Percentiles rank a stretch among this genome's conserved stretches.
Evolutionary conservation across 768 basidiomycete genomes (phyloP).

Genomic region (Serendipita indica): DNA sequence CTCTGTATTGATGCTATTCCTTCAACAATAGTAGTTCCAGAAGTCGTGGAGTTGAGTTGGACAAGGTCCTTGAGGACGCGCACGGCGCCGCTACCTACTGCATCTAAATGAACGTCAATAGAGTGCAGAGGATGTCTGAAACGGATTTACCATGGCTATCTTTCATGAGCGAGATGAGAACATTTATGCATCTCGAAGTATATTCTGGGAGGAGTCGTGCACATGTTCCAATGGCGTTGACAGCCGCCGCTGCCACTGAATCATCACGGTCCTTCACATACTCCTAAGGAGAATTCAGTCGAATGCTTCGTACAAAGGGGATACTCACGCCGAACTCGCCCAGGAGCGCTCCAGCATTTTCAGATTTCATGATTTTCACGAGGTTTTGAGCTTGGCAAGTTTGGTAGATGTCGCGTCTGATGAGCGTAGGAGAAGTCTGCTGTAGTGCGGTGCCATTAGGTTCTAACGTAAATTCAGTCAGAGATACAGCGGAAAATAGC

Average conservation of each 20-base stretch:
- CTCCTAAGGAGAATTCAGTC: conserved; percentile 34
- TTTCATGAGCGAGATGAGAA: conserved; percentile 67
- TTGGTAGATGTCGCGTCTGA: conserved; percentile 56
- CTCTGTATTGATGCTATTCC: conserved; percentile 15
- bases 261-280: conserved; percentile 71
- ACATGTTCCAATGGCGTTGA: conserved; percentile 65
- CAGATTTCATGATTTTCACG: conserved; percentile 43
- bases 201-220: conserved; percentile 55
- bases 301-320: not conserved
- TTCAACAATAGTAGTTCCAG: not conserved
- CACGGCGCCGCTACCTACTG: conserved; percentile 65
- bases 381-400: conserved; percentile 61
- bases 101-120: conserved; percentile 32
- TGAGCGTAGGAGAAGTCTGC: conserved; percentile 53
- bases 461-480: conserved; percentile 26
- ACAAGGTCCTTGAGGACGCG: conserved; percentile 75
- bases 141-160: conserved; percentile 47
- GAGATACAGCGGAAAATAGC: not conserved
- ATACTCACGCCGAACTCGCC: conserved; percentile 68
- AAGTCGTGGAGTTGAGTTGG: conserved; percentile 39
- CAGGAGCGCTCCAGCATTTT: conserved; percentile 57
- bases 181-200: conserved; percentile 52
- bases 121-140: not conserved
- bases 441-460: conserved; percentile 46
- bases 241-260: conserved; percentile 50